Evolutionary conservation across 2,329 filamentous ascomycete genomes (phyloP).

Genomic region (Whalleya microplaca): DNA sequence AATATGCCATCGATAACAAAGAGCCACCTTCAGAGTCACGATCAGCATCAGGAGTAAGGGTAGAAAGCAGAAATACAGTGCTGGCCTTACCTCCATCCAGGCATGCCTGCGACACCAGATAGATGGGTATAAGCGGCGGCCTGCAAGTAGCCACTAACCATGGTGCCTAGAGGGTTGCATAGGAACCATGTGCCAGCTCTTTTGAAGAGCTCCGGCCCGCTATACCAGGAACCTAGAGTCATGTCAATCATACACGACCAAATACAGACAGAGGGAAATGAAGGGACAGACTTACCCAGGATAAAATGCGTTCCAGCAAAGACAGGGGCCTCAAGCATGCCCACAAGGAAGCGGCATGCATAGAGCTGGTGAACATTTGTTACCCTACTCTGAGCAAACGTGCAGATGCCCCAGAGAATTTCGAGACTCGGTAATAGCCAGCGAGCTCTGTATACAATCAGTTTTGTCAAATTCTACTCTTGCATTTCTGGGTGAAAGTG

Average conservation of each 20-base stretch:
- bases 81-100: slow-evolving; percentile 25
- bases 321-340: slow-evolving; percentile 39
- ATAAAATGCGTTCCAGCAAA: slow-evolving; percentile 40
- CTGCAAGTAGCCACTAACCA: slow-evolving; percentile 40
- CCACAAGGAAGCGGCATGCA: slow-evolving; percentile 36
- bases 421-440: slow-evolving; percentile 38
- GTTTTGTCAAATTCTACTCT: not conserved
- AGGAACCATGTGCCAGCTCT: slow-evolving; percentile 36
- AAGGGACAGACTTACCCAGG: slow-evolving; percentile 23
- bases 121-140: slow-evolving; percentile 30
- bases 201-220: slow-evolving; percentile 36
- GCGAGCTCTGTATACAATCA: slow-evolving; percentile 25
- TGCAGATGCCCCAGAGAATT: slow-evolving; percentile 38
- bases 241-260: not conserved
- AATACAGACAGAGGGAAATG: not conserved
- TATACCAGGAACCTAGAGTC: slow-evolving; percentile 31
- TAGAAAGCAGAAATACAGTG: not conserved
- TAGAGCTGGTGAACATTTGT: slow-evolving; percentile 38
- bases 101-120: slow-evolving; percentile 24
- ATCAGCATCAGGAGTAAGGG: slow-evolving; percentile 1
- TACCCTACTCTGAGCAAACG: slow-evolving; percentile 35
- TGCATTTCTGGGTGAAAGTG: too few species aligned
- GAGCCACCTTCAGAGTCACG: slow-evolving; percentile 49
- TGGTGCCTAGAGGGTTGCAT: slow-evolving; percentile 34
- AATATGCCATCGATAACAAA: slow-evolving; percentile 62